Percentiles rank a stretch among this genome's conserved stretches.
These are phyloP conservation scores for Fraxinus xanthoxyloides DNA, from an alignment of 305 asterid genomes.

Conservation along the genomic window DNA sequence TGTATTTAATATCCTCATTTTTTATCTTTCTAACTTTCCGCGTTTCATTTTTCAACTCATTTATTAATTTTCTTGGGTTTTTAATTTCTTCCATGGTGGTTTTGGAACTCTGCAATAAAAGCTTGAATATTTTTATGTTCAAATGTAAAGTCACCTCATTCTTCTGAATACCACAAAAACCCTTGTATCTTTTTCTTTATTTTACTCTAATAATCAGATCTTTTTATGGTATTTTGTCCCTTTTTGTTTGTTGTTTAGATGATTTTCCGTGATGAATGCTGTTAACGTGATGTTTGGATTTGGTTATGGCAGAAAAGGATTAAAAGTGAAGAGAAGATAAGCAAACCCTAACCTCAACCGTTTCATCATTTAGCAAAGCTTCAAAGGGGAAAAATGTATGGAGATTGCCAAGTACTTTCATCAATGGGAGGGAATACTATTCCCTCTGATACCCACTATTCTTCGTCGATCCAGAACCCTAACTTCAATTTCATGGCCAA, in stretches of 20 bases:
- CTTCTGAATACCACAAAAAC: background rate
- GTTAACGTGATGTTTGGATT: background rate
- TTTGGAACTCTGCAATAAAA: slow-evolving; percentile 14
- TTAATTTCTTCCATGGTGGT: slow-evolving; percentile 6
- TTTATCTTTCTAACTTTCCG: slow-evolving; percentile 19
- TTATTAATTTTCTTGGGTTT: slow-evolving; percentile 16
- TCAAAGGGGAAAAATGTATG: slow-evolving; percentile 47
- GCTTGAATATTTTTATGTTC: background rate
- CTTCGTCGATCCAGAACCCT: slow-evolving; percentile 55
- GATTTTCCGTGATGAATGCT: background rate
- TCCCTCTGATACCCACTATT: slow-evolving; percentile 45
- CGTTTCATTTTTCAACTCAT: slow-evolving; percentile 19
- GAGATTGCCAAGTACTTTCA: slow-evolving; percentile 85
- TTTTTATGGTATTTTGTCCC: background rate
- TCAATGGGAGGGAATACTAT: slow-evolving; percentile 57
- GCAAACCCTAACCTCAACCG: background rate
- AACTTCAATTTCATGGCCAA: slow-evolving; percentile 70
- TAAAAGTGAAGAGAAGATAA: slow-evolving; percentile 22
- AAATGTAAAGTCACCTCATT: background rate
- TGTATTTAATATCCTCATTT: slow-evolving; percentile 49
- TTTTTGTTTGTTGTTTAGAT: background rate
- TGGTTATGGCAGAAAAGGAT: background rate
- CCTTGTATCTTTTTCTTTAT: background rate
- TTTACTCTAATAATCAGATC: background rate
- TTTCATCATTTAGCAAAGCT: background rate